These are phyloP conservation scores for Glonium stellatum DNA, from an alignment of 495 filamentous ascomycete genomes.

Conservation along the genomic window DNA sequence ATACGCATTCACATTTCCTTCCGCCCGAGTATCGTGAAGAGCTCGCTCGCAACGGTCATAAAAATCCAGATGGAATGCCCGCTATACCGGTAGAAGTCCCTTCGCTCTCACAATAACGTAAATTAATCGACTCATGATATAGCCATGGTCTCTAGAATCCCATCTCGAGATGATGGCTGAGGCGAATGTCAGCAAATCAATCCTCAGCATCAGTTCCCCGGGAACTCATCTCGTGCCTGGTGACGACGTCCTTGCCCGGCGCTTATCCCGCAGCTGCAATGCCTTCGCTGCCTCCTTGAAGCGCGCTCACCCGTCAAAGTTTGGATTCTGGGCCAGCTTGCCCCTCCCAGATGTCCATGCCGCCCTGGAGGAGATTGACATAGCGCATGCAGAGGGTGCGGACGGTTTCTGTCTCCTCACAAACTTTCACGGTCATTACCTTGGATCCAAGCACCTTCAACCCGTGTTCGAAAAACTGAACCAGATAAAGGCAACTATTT, in stretches of 20 bases:
- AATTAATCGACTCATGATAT: too few relatives aligned
- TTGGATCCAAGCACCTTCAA: conserved; percentile 42
- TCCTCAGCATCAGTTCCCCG: conserved; percentile 47
- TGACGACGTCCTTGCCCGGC: conserved; percentile 30
- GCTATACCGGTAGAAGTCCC: conserved; percentile 30
- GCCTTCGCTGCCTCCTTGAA: conserved; percentile 40
- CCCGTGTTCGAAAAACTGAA: conserved; percentile 39
- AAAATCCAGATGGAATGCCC: conserved; percentile 45
- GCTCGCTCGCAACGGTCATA: conserved; percentile 34
- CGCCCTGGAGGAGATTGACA: conserved; percentile 41
- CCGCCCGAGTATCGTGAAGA: conserved; percentile 35
- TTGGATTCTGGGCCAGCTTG: conserved; percentile 47
- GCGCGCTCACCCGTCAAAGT: conserved; percentile 33
- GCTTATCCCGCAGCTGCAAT: conserved; percentile 37
- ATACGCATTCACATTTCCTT: conserved; percentile 38
- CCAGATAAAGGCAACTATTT: conserved; percentile 33
- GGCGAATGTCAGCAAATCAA: conserved; percentile 43
- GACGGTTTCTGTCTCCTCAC: conserved; percentile 46
- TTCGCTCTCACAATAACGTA: too few relatives aligned
- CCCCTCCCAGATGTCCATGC: conserved; percentile 43
- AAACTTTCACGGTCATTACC: conserved; percentile 45
- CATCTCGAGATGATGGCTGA: conserved; percentile 46
- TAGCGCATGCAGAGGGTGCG: conserved; percentile 37
- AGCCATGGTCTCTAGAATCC: conserved; percentile 37
- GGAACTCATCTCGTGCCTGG: conserved; percentile 41